These are phyloP conservation scores for Xylariales sp. DNA, from an alignment of 2,329 filamentous ascomycete genomes.

Conservation along the genomic window DNA sequence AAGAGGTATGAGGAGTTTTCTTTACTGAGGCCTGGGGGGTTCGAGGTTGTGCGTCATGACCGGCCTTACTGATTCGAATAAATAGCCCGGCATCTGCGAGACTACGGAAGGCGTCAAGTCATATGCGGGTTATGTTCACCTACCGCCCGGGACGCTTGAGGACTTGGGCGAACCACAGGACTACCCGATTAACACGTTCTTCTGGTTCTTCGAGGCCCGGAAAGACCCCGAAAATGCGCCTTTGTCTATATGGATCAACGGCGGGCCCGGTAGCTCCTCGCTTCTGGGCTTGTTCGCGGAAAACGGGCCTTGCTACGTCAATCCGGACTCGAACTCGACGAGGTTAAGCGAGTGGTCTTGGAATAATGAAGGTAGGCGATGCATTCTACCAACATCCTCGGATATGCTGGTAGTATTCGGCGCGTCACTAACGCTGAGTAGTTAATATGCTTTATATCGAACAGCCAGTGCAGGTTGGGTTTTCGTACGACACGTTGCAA, in stretches of 20 bases:
- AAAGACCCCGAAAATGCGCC: constrained; percentile 49
- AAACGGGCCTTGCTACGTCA: constrained; percentile 61
- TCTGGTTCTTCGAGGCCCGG: constrained; percentile 53
- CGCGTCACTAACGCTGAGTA: constrained; percentile 23
- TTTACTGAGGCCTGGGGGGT: not conserved
- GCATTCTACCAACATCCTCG: not conserved
- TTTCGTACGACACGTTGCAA: constrained; percentile 69
- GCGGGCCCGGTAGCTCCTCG: constrained; percentile 68
- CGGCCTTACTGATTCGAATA: constrained; percentile 12
- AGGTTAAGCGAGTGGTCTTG: constrained; percentile 68
- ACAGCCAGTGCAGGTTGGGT: constrained; percentile 70
- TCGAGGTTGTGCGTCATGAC: not conserved
- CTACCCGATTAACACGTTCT: constrained; percentile 60
- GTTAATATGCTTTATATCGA: constrained; percentile 66
- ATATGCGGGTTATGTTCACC: constrained; percentile 69
- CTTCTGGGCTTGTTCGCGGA: constrained; percentile 63
- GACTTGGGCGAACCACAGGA: constrained; percentile 58
- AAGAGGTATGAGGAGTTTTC: constrained; percentile 52
- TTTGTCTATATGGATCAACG: constrained; percentile 69
- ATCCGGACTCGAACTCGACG: constrained; percentile 60
- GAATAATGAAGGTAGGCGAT: constrained; percentile 57
- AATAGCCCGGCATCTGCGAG: constrained; percentile 66
- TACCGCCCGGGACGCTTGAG: constrained; percentile 58
- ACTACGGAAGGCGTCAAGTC: constrained; percentile 67
- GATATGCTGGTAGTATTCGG: not conserved